Evolutionary conservation across 805 yeast genomes (phyloP).

Genomic region (Komagataella mondaviorum): DNA sequence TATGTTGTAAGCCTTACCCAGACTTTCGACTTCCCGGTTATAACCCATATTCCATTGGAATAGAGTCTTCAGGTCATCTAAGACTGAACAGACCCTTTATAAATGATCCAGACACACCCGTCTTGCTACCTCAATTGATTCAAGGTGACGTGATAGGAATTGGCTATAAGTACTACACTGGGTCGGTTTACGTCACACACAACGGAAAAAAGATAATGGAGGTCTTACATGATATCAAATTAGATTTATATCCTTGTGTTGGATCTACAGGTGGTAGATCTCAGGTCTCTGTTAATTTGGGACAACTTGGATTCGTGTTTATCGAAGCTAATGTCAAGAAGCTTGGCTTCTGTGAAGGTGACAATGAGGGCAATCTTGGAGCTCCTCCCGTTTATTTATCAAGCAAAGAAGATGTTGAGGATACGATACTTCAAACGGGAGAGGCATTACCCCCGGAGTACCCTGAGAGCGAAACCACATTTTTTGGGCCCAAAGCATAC

Average conservation of each 20-base stretch:
- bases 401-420: conserved; percentile 15
- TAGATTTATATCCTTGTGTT: conserved; percentile 39
- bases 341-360: conserved; percentile 40
- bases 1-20: conserved; percentile 65
- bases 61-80: conserved; percentile 61
- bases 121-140: conserved; percentile 33
- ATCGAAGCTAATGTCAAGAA: conserved; percentile 72
- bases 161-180: conserved; percentile 33
- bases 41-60: conserved; percentile 53
- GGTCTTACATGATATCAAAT: conserved; percentile 31
- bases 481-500: conserved; percentile 31
- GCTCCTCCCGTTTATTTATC: conserved; percentile 22
- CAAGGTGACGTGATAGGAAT: conserved; percentile 45
- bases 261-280: conserved; percentile 36
- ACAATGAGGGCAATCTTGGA: conserved; percentile 23
- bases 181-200: conserved; percentile 38
- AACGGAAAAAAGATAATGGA: conserved; percentile 42
- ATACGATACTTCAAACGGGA: conserved; percentile 53
- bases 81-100: conserved; percentile 54
- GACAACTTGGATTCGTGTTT: conserved; percentile 80
- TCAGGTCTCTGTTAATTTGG: conserved; percentile 45
- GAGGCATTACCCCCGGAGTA: conserved; percentile 63
- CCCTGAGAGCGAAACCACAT: conserved; percentile 48
- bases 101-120: conserved; percentile 26
- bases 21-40: conserved; percentile 66